Evolutionary conservation across 2,329 filamentous ascomycete genomes (phyloP), one percentile per base, ranked within the genome.

Genomic region (Aspergillus sp.): DNA sequence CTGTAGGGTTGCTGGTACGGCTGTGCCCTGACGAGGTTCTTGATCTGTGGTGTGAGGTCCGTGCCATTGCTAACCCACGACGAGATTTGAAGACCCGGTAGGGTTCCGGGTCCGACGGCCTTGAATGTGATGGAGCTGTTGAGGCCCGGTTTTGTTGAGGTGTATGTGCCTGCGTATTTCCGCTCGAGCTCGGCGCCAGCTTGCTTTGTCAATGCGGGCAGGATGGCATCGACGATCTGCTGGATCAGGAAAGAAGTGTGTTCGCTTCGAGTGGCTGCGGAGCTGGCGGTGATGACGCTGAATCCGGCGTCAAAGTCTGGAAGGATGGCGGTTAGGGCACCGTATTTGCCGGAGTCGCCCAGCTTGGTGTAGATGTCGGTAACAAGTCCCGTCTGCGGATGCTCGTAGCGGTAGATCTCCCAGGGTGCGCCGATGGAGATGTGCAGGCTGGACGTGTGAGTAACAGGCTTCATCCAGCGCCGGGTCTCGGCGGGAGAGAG

Each of bases 261-360:
- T 2, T 4, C 13, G 6, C 12, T 38, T 12, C 62, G 61, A 3
- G 30, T 55, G 22, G 17, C 20, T 6, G 48, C 43, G 1, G 43
- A 42, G 5, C 74, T 75, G 9, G 76, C 78, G 2, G 71, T 60
- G 1, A 80, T 66, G 26, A 53, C 64, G 1, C 67, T 70, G 56
- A 80, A 76, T 0, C 78, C 78, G 13, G 77, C 66, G 48, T 75
- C 70, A 48, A 72, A 78, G 56, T 80, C 77, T 0, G 77, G 78
- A 3, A 80, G 58, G 5, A 81, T 63, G 2, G 71, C 71, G 1
- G 81, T 53, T 8, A 73, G 66, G 2, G 71, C 68, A 17, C 70
- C 71, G 57, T 78, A 80, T 38, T 64, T 60, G 24, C 75, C 72
- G 9, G 78, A 66, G 56, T 77, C 71, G 6, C 79, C 76, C 2